Percentiles rank a stretch among this genome's conserved stretches.
Conservation (phyloP, 805 yeast species). For the Candida maltosa region DNA sequence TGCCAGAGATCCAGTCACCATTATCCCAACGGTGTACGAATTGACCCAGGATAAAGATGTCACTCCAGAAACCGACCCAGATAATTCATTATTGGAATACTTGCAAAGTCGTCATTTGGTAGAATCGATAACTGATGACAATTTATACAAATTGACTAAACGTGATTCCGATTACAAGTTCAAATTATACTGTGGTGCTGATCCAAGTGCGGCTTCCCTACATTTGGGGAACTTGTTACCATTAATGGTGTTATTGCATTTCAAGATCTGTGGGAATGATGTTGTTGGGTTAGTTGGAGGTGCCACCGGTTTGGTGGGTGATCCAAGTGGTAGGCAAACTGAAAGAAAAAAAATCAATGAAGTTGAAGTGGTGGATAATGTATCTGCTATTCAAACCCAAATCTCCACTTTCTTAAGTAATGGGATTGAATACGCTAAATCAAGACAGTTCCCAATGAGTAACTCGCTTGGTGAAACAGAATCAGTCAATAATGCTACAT, state of each 20-base stretch:
- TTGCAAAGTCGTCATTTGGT: slow-evolving; percentile 34
- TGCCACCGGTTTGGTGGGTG: slow-evolving; percentile 95
- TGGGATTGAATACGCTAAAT: slow-evolving; percentile 61
- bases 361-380: slow-evolving; percentile 52
- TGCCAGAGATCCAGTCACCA: slow-evolving; percentile 25
- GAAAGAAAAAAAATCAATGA: slow-evolving; percentile 66
- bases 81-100: slow-evolving; percentile 31
- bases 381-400: slow-evolving; percentile 57
- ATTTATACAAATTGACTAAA: slow-evolving; percentile 29
- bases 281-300: slow-evolving; percentile 87
- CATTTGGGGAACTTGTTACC: slow-evolving; percentile 93
- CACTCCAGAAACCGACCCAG: slow-evolving; percentile 19
- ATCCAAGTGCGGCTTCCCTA: slow-evolving; percentile 86
- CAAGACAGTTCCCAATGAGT: slow-evolving; percentile 37
- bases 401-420: slow-evolving; percentile 55
- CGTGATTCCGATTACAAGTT: slow-evolving; percentile 31
- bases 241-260: slow-evolving; percentile 78
- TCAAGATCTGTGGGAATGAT: slow-evolving; percentile 78
- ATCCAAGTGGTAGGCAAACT: slow-evolving; percentile 86
- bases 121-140: slow-evolving; percentile 37
- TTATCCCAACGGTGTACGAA: slow-evolving; percentile 33
- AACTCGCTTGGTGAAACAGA: slow-evolving; percentile 34
- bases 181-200: slow-evolving; percentile 89
- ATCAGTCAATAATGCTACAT: slow-evolving; percentile 63
- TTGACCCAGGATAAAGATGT: slow-evolving; percentile 15